A percentile compares a stretch with the other conserved stretches of the same genome.
Conservation (phyloP, 148 eudicot species). For the Rhododendron kiyosumense region DNA sequence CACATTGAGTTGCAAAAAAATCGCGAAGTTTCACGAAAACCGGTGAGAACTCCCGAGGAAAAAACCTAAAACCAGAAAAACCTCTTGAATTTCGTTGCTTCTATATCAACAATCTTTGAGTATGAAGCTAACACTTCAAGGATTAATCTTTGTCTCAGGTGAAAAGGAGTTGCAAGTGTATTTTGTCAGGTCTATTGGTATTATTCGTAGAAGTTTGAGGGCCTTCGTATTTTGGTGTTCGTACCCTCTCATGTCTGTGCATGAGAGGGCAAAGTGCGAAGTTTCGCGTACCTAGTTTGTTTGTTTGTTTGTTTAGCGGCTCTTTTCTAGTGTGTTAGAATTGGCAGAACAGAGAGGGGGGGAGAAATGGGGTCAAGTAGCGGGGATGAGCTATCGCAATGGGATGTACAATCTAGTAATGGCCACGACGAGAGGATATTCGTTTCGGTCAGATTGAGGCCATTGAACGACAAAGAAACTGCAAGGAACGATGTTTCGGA, state of each 20-base stretch:
- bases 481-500: constrained; percentile 54
- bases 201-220: background rate
- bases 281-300: background rate
- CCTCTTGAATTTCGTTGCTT: background rate
- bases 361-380: constrained; percentile 42
- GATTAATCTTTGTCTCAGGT: constrained; percentile 3
- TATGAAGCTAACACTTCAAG: background rate
- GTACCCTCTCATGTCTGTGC: constrained; percentile 13
- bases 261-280: constrained; percentile 11
- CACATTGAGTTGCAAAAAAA: background rate
- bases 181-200: background rate
- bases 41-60: background rate
- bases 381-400: constrained; percentile 39
- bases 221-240: background rate
- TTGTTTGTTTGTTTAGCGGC: background rate
- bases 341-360: constrained; percentile 7
- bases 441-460: constrained; percentile 79
- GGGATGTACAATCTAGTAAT: constrained; percentile 28
- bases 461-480: constrained; percentile 56
- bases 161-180: background rate
- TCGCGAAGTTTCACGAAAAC: background rate
- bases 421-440: constrained; percentile 61
- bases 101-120: background rate
- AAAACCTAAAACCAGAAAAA: background rate
- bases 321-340: constrained; percentile 7